Evolutionary conservation across 441 rosid genomes (phyloP), one percentile per base, ranked within the genome.

Genomic region (Melastoma candidum): DNA sequence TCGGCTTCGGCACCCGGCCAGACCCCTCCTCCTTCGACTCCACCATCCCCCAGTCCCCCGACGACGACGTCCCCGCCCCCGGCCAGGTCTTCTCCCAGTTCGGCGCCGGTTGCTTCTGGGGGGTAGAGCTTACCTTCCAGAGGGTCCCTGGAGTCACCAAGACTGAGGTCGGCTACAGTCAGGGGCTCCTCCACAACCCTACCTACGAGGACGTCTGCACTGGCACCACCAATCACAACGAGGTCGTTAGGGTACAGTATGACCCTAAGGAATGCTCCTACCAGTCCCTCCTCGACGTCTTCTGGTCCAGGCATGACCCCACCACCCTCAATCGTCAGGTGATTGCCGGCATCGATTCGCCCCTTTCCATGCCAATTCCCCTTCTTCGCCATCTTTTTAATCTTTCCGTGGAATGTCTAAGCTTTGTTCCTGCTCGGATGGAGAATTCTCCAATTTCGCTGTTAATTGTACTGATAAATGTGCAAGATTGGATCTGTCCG

Each of bases 21-120:
- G 81, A 71, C 66, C 78, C 81, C 1, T 63, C 74, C 5, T 66
- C 76, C 46, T 68, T 62, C 77, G 83, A 80, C 46, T 75, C 82
- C 3, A 71, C 88, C 47, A 72, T 81, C 65, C 71, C 87, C 11
- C 95, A 77, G 51, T 84, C 84, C 27, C 79, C 82, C 0, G 97
- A 90, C 55, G 80, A 78, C 27, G 95, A 83, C 49, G 13, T 64
- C 0, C 95, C 95, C 0, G 73, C 81, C 5, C 77, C 94, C 0
- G 94, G 90, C 2, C 90, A 80, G 70, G 69, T 68, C 46, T 85
- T 87, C 64, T 75, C 79, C 2, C 89, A 92, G 58, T 83, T 92
- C 55, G 96, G 90, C 0, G 96, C 94, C 0, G 98, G 98, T 1
- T 92, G 96, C 56, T 80, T 83, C 71, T 83, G 90, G 90, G 84